These are phyloP conservation scores for Musa troglodytarum DNA, from an alignment of 176 grass and related monocot species.

Conservation along the genomic window DNA sequence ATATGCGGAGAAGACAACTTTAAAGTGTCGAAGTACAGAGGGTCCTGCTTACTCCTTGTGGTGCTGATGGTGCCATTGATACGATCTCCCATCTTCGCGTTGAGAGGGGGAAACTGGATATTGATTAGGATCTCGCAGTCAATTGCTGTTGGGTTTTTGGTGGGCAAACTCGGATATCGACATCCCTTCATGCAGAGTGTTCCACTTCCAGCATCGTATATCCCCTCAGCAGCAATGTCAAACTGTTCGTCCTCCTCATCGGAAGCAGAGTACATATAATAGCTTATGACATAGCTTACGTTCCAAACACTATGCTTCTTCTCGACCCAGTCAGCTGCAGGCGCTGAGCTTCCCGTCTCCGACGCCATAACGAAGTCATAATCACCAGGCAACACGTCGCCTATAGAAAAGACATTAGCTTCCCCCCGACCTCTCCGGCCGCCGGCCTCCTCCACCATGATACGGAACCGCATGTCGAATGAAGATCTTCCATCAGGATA, in stretches of 20 bases:
- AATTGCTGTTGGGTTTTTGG: background rate
- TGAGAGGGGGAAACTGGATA: conserved; percentile 25
- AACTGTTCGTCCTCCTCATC: background rate
- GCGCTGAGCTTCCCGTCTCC: too few relatives aligned
- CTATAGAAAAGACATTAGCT: background rate
- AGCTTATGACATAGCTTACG: background rate
- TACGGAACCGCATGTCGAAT: background rate
- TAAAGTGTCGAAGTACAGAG: background rate
- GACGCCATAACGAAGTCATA: background rate
- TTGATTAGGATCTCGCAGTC: conserved; percentile 45
- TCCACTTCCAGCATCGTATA: conserved; percentile 37
- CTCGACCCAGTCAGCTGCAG: too few relatives aligned
- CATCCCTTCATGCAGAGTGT: conserved; percentile 45
- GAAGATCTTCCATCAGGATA: background rate
- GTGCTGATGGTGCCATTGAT: conserved; percentile 20
- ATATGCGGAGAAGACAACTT: background rate
- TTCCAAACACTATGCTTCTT: background rate
- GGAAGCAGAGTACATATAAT: background rate
- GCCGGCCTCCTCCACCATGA: background rate
- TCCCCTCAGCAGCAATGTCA: conserved; percentile 48
- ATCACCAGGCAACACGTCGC: background rate
- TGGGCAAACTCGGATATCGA: background rate
- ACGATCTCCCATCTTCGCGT: background rate
- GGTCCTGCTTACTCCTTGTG: background rate
- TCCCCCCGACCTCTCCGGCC: background rate